Conservation (phyloP, 192 early-diverging fungal genomes). For the Pilaira anomala region DNA sequence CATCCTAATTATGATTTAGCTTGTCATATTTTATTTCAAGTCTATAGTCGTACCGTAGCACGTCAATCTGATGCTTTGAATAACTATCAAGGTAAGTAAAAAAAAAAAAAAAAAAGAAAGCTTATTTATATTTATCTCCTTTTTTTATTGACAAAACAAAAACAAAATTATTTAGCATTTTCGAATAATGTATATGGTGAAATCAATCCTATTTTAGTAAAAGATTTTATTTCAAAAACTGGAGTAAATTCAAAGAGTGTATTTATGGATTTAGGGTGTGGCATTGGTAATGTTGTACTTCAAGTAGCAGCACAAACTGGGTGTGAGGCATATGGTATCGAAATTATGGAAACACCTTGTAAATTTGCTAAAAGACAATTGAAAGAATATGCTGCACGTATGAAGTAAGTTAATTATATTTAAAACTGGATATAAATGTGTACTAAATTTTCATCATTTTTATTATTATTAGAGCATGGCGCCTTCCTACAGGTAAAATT, state of each 20-base stretch:
- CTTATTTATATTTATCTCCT: background rate
- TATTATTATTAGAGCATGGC: conserved; percentile 45
- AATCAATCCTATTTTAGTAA: conserved; percentile 78
- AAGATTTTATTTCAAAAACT: conserved; percentile 76
- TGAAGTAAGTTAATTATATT: conserved; percentile 47
- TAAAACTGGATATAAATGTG: background rate
- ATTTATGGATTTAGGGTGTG: conserved; percentile 93
- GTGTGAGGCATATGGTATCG: conserved; percentile 81
- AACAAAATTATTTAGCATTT: conserved; percentile 48
- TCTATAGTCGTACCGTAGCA: conserved; percentile 84
- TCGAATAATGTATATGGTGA: conserved; percentile 98
- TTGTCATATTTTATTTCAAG: conserved; percentile 81
- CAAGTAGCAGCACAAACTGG: conserved; percentile 91
- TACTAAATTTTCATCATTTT: background rate
- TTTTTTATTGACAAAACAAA: conserved; percentile 5
- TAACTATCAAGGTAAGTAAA: conserved; percentile 58
- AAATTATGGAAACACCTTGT: conserved; percentile 86
- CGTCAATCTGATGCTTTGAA: conserved; percentile 70
- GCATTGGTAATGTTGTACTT: conserved; percentile 95
- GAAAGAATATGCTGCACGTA: conserved; percentile 81
- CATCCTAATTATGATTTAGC: conserved; percentile 65
- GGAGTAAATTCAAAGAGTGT: conserved; percentile 59
- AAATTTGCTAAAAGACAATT: conserved; percentile 74
- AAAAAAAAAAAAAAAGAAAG: too few relatives aligned
- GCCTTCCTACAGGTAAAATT: conserved; percentile 58